Conservation (phyloP, 345 rosid species). For the Nasturtium officinale region DNA sequence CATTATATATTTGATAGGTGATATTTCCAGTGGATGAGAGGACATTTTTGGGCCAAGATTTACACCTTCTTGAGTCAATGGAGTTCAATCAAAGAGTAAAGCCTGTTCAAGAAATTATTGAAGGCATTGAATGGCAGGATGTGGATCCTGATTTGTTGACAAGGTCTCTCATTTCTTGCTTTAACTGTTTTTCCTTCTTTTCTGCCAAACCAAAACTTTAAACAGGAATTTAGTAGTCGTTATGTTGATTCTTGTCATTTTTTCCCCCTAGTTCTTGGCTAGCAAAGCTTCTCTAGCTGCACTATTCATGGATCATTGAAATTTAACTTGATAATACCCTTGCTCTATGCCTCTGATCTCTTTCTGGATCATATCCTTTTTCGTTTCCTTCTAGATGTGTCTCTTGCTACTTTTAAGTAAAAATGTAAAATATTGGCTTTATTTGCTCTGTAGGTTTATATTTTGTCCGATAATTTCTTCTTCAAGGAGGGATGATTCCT, state of each 20-base stretch:
- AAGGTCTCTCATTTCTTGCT: conserved; percentile 58
- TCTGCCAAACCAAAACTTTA: conserved; percentile 5
- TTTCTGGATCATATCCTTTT: conserved; percentile 6
- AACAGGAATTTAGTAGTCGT: not conserved
- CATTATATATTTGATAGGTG: conserved; percentile 51
- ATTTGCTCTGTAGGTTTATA: conserved; percentile 17
- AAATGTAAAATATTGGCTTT: not conserved
- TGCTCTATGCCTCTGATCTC: conserved; percentile 15
- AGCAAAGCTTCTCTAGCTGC: conserved; percentile 31
- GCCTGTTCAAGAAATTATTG: conserved; percentile 75
- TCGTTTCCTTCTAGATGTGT: conserved; percentile 15
- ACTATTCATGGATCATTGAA: conserved; percentile 5
- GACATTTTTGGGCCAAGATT: conserved; percentile 79
- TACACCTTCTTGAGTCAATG: conserved; percentile 81
- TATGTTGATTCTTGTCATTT: conserved; percentile 11
- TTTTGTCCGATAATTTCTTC: conserved; percentile 14
- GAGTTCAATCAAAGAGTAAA: conserved; percentile 84
- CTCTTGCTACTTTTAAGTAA: conserved; percentile 16
- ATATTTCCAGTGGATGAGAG: conserved; percentile 58
- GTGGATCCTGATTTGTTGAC: conserved; percentile 85
- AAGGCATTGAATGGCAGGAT: conserved; percentile 78
- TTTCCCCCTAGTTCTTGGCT: conserved; percentile 15
- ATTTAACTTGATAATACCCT: not conserved
- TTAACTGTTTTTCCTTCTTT: conserved; percentile 14
- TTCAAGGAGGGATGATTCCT: conserved; percentile 18